A percentile compares a stretch with the other conserved stretches of the same genome.
phyloP scores from a whole-genome alignment of 2,329 filamentous ascomycete species.

The Dactylellina parvicollis region DNA sequence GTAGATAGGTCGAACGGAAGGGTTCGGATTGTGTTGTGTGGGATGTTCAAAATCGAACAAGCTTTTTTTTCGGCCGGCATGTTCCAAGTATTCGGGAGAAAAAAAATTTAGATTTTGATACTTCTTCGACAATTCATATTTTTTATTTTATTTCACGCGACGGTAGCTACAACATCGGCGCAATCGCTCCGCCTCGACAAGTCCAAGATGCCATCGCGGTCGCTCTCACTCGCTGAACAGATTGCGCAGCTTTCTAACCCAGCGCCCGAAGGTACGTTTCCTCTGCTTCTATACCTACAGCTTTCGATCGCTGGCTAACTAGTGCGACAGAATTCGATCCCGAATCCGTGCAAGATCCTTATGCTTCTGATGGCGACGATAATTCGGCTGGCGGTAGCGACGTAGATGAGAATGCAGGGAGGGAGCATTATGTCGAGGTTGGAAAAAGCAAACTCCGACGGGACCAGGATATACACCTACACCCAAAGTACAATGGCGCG shows the following conservation, averaged over 20 bases:
- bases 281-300: slow-evolving; percentile 36
- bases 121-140: slow-evolving; percentile 9
- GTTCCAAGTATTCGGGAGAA: too few relatives aligned
- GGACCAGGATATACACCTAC: slow-evolving; percentile 73
- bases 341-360: slow-evolving; percentile 68
- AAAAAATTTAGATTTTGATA: slow-evolving; percentile 44
- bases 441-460: slow-evolving; percentile 86
- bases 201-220: slow-evolving; percentile 50
- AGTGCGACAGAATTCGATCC: slow-evolving; percentile 61
- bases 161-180: not conserved
- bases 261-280: slow-evolving; percentile 55
- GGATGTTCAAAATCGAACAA: slow-evolving; percentile 30
- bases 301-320: slow-evolving; percentile 32
- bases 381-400: slow-evolving; percentile 66
- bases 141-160: slow-evolving; percentile 13
- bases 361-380: slow-evolving; percentile 68
- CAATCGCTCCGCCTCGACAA: slow-evolving; percentile 1
- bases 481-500: slow-evolving; percentile 81
- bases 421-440: slow-evolving; percentile 86
- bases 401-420: slow-evolving; percentile 68
- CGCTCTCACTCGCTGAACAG: slow-evolving; percentile 56
- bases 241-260: slow-evolving; percentile 57
- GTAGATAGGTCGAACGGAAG: not conserved
- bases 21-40: slow-evolving; percentile 44
- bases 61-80: slow-evolving; percentile 55